Percentiles rank a stretch among this genome's conserved stretches.
Conservation (phyloP, 768 basidiomycete genomes). For the Coprinellus aureogranulatus region DNA sequence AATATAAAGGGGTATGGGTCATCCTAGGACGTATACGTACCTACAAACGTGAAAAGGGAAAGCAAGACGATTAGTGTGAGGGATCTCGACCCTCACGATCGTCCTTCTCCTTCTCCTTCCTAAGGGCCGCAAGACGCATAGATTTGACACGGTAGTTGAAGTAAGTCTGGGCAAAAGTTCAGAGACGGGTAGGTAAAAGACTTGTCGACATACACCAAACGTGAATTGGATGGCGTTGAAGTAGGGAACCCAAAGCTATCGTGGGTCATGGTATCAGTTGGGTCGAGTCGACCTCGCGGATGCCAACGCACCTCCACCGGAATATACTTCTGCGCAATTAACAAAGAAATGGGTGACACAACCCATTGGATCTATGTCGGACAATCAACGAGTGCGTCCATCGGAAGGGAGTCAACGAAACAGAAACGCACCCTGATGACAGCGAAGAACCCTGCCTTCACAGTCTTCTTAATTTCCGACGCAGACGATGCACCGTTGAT, state of each 20-base stretch:
- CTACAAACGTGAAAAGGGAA: not conserved
- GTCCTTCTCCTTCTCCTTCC: slow-evolving; percentile 45
- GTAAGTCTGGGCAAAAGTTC: slow-evolving; percentile 47
- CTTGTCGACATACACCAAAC: slow-evolving; percentile 57
- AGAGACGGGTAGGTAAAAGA: not conserved
- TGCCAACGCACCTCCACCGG: slow-evolving; percentile 61
- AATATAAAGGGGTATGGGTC: too few relatives aligned
- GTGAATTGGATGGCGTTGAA: slow-evolving; percentile 78
- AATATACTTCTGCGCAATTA: slow-evolving; percentile 76
- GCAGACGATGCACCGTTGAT: slow-evolving; percentile 76
- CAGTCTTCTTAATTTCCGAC: slow-evolving; percentile 61
- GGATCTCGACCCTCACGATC: slow-evolving; percentile 23
- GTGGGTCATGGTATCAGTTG: too few relatives aligned
- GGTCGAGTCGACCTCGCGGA: too few relatives aligned
- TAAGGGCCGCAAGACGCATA: slow-evolving; percentile 50
- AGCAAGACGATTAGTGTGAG: not conserved
- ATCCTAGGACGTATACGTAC: not conserved
- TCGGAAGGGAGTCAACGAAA: too few relatives aligned
- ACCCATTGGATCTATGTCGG: slow-evolving; percentile 71
- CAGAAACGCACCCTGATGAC: slow-evolving; percentile 61
- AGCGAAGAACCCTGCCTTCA: slow-evolving; percentile 69
- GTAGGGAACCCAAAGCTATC: slow-evolving; percentile 82
- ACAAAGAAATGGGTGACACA: slow-evolving; percentile 70
- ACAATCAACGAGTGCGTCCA: too few relatives aligned
- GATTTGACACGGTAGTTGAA: slow-evolving; percentile 75